Evolutionary conservation across 345 rosid species (phyloP), one percentile per base, ranked within the genome.

Genomic region (Melaleuca quinquenervia): DNA sequence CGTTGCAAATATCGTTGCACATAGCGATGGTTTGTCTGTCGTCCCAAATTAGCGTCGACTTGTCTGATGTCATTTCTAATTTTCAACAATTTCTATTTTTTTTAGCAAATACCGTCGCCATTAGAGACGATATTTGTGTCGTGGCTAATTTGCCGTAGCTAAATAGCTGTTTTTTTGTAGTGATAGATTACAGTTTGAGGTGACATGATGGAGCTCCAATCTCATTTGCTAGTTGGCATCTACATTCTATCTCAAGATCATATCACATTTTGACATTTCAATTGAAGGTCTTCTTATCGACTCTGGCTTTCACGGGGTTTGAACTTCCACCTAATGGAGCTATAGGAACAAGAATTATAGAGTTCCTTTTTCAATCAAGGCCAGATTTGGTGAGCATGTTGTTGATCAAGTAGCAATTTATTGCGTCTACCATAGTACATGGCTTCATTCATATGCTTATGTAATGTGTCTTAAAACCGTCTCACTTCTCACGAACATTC

Each of bases 241-340:
- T 44, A 41, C 13, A 52, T 50, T 87, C n/a, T 85, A 50, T 82
- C 26, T 50, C 27, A 52, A 64, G 82, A 52, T 48, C 51, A 84
- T 85, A 62, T 76, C 80, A 62, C 44, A 51, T 45, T 41, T 48
- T 70, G 60, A 52, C n/a, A 84, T 85, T 85, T 51, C 49, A 50
- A 64, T 87, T 85, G 82, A 93, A 97, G 98, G 99, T 97, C 88
- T 84, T 97, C 87, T 86, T 97, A 85, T 96, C 95, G 84, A 97
- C 99, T 48, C 96, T 96, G 87, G 99, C 96, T 82, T 97, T 97
- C 91, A 92, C 99, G 6, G 98, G 98, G 52, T 97, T 97, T 91
- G 99, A 97, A 89, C 98, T 97, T 90, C 99, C 99, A 76, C 99
- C 99, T 86, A 97, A 97, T 87, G 97, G 95, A 49, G 99, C 99